Conservation (phyloP, 768 basidiomycete genomes). For the Steccherinum ochraceum region DNA sequence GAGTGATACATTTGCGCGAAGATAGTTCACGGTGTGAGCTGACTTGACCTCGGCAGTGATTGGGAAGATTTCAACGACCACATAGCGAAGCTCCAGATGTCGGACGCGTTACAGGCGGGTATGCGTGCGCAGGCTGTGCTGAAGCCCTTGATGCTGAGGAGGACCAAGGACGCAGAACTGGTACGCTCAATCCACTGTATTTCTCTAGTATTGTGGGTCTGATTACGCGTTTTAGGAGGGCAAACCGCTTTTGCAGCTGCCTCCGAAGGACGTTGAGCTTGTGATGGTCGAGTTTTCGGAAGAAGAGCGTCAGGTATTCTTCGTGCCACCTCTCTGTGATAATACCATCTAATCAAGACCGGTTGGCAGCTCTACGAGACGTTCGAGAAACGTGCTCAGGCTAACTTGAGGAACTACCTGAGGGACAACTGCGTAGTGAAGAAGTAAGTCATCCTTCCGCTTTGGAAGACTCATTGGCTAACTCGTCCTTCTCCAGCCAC, state of each 20-base stretch:
- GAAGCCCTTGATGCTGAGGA: conserved; percentile 59
- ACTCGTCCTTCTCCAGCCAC: conserved; percentile 31
- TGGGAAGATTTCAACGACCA: conserved; percentile 61
- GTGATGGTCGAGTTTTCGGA: conserved; percentile 53
- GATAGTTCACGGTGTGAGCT: conserved; percentile 4
- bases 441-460: conserved; percentile 41
- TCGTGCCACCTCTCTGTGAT: neutral
- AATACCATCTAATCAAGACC: too few relatives aligned
- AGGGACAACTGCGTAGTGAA: conserved; percentile 61
- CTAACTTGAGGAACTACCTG: conserved; percentile 55
- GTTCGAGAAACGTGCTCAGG: conserved; percentile 48
- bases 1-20: conserved; percentile 2
- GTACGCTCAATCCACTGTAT: conserved; percentile 14
- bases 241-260: conserved; percentile 59
- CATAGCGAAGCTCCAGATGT: conserved; percentile 47
- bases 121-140: conserved; percentile 63
- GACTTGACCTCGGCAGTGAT: conserved; percentile 26
- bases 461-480: conserved; percentile 1
- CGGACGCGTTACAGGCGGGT: conserved; percentile 58
- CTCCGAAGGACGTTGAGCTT: conserved; percentile 52
- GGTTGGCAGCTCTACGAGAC: conserved; percentile 44
- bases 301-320: conserved; percentile 57
- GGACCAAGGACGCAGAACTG: conserved; percentile 59
- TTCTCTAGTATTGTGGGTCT: too few relatives aligned
- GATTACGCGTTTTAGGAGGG: conserved; percentile 49